Evolutionary conservation across 2,329 filamentous ascomycete genomes (phyloP).

Genomic region (Aureobasidium lini): DNA sequence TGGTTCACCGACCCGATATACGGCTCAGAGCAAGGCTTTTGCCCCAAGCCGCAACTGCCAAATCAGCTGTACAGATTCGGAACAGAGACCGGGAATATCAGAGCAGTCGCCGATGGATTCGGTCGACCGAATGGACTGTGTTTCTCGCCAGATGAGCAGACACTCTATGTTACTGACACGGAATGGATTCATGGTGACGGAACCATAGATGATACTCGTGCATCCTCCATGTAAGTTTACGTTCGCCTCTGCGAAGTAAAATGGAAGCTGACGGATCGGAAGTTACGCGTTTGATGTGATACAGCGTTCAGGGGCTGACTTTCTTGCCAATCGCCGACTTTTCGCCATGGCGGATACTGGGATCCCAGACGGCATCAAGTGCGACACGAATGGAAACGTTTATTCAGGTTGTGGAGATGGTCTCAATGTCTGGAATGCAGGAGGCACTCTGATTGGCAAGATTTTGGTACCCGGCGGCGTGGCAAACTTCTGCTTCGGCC

Average conservation of each 20-base stretch:
- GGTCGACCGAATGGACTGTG: conserved; percentile 47
- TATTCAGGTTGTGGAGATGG: conserved; percentile 17
- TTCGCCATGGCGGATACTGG: conserved; percentile 15
- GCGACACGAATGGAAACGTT: conserved; percentile 16
- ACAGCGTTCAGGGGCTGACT: conserved; percentile 17
- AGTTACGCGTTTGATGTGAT: conserved; percentile 26
- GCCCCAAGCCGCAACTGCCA: conserved; percentile 43
- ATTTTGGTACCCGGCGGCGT: conserved; percentile 42
- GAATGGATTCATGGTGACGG: conserved; percentile 36
- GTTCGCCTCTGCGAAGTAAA: neutral
- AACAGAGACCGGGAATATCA: conserved; percentile 41
- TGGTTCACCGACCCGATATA: conserved; percentile 26
- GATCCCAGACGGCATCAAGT: conserved; percentile 17
- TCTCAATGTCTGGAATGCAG: conserved; percentile 15
- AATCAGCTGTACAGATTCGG: conserved; percentile 54
- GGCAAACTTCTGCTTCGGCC: conserved; percentile 29
- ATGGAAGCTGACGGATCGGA: neutral
- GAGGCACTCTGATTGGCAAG: conserved; percentile 18
- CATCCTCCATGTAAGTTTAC: conserved; percentile 41
- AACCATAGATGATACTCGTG: conserved; percentile 36
- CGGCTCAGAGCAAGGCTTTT: conserved; percentile 44
- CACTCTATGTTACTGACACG: conserved; percentile 49
- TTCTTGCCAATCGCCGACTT: conserved; percentile 15
- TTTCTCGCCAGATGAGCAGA: conserved; percentile 45
- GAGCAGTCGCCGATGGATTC: conserved; percentile 50